These are phyloP conservation scores for Lipomyces spencermartinsiae DNA, from an alignment of 805 yeast genomes.

Conservation along the genomic window DNA sequence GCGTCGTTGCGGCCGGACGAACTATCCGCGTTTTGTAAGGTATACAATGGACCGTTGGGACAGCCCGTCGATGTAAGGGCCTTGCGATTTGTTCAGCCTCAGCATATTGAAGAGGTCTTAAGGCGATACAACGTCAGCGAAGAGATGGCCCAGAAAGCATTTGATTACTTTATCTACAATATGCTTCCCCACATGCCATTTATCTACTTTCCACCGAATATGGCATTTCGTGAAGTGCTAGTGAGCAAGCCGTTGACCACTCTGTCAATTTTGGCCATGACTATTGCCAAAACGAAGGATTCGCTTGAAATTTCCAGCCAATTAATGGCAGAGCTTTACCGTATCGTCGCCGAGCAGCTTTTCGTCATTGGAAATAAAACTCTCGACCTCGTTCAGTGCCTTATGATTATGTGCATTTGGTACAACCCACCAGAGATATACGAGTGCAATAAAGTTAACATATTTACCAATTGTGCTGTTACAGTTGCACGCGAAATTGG, in stretches of 20 bases:
- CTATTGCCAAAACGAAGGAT: conserved; percentile 10
- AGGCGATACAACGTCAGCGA: conserved; percentile 3
- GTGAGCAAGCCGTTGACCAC: conserved; percentile 11
- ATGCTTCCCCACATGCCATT: conserved; percentile 13
- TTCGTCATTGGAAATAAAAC: conserved; percentile 74
- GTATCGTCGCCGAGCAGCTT: conserved; percentile 60
- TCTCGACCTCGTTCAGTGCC: conserved; percentile 67
- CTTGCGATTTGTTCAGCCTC: conserved; percentile 13
- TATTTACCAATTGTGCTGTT: conserved; percentile 68
- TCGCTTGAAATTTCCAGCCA: conserved; percentile 8
- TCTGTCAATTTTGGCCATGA: conserved; percentile 8
- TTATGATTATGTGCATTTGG: conserved; percentile 73
- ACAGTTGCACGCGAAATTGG: conserved; percentile 80
- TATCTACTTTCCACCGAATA: background rate
- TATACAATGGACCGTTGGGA: background rate
- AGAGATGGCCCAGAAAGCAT: background rate
- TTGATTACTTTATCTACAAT: conserved; percentile 3
- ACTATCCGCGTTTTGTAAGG: background rate
- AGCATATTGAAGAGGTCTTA: conserved; percentile 6
- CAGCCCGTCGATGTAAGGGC: background rate
- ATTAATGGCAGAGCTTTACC: conserved; percentile 62
- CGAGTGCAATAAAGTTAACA: conserved; percentile 76
- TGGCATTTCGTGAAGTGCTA: conserved; percentile 4
- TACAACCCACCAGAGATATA: conserved; percentile 84
- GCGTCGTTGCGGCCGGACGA: conserved; percentile 11